Base-by-base conservation (phyloP, 768 basidiomycete genomes). In the Lactarius sp. region DNA sequence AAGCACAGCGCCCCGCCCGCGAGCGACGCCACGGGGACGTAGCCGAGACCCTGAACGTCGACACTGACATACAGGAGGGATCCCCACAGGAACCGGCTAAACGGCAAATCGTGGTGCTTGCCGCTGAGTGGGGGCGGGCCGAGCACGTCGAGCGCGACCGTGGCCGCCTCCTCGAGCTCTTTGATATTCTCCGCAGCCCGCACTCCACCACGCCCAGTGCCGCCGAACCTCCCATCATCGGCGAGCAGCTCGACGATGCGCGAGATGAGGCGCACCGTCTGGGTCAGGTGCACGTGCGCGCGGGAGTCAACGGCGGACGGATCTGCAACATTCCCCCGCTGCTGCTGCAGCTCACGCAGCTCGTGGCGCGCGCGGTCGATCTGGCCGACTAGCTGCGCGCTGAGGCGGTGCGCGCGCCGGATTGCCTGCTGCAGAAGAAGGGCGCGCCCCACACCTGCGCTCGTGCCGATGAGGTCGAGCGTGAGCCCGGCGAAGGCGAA, bases 381-480 rank as follows among this genome's bases (percentile, higher is more conserved):
- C 47, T 64, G 63, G 18, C 37, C 20, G 5, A 47, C 6, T 39
- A 64, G 47, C 4, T 39, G 58, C 34, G 44, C 47, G 20, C 53
- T n/a, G 33, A 64, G 63, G 20, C 39, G 52, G 58, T 65, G 64
- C 20, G 39, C 50, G 49, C 55, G 64, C 14, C 47, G 57, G 47
- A 62, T 62, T 16, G 56, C 14, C 13, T 52, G 42, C 31, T 66
- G 65, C 12, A 62, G 53, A 8, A 63, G 42, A 50, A 57, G 58
- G 6, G 67, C 58, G n/a, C 57, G 63, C 20, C 51, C 60, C 3
- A 70, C 59, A 52, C 62, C 66, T 16, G 59, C 18, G 37, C 49
- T 51, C 3, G 68, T 63, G 22, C 68, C 68, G 6, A 69, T 54
- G 44, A 69, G 53, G 49, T 69, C 68, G 44, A 69, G 63, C 37